Conservation (phyloP, 345 rosid genomes). For the Laguncularia racemosa region DNA sequence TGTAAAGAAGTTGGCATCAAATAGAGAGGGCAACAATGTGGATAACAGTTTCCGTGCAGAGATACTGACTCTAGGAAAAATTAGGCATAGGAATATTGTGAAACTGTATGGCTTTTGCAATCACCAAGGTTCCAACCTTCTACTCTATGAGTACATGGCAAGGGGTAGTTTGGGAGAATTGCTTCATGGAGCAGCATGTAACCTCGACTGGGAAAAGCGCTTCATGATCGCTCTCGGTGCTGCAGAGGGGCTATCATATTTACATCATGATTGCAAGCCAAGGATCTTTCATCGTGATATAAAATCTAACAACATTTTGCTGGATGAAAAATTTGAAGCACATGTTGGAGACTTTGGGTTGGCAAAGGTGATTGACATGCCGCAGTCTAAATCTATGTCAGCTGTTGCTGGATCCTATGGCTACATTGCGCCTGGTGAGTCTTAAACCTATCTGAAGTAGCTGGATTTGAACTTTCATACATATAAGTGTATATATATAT, state of each 20-base stretch:
- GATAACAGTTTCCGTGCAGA: conserved; percentile 87
- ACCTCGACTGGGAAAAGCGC: conserved; percentile 68
- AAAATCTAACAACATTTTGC: conserved; percentile 72
- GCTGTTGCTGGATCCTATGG: conserved; percentile 96
- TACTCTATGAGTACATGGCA: conserved; percentile 63
- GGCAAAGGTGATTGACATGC: conserved; percentile 89
- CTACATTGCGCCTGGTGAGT: conserved; percentile 85
- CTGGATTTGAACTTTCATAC: not conserved
- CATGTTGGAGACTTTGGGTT: conserved; percentile 90
- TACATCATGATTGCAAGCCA: conserved; percentile 91
- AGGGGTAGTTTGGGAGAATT: conserved; percentile 63
- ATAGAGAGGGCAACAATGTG: conserved; percentile 53
- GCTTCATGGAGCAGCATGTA: conserved; percentile 45
- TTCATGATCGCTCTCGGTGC: conserved; percentile 81
- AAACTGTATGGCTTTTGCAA: conserved; percentile 83
- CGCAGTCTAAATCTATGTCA: conserved; percentile 85
- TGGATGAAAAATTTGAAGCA: conserved; percentile 78
- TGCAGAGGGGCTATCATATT: conserved; percentile 71
- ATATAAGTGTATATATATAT: no score
- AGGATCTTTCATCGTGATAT: conserved; percentile 89
- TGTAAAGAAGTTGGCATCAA: conserved; percentile 76
- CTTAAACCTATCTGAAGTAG: not conserved
- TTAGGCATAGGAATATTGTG: conserved; percentile 84
- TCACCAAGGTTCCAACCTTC: conserved; percentile 86
- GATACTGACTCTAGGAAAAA: conserved; percentile 69